Percentiles rank a stretch among this genome's conserved stretches.
Conservation (phyloP, 1,284 basidiomycete genomes). For the Ceraceosorus bombacis region DNA sequence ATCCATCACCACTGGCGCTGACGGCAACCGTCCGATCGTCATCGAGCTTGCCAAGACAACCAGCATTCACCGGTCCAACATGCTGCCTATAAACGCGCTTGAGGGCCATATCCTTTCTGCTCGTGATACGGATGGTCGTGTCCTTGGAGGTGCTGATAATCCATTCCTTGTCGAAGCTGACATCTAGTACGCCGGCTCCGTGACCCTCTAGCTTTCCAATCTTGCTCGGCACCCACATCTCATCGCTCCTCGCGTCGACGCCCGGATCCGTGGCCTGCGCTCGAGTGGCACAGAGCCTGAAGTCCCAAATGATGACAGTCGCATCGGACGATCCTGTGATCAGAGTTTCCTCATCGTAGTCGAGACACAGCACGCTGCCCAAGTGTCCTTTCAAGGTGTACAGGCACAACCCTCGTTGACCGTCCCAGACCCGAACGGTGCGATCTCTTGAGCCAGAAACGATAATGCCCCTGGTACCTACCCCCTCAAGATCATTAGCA, state of each 20-base stretch:
- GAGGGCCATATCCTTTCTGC: neutral
- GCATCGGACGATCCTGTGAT: conserved; percentile 33
- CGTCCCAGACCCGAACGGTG: conserved; percentile 36
- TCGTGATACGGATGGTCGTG: conserved; percentile 1
- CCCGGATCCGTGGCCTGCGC: neutral
- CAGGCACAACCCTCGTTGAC: conserved; percentile 20
- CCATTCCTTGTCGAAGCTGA: conserved; percentile 25
- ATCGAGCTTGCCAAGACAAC: conserved; percentile 18
- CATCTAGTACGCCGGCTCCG: conserved; percentile 25
- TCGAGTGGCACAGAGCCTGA: neutral
- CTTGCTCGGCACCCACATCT: neutral
- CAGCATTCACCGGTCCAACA: conserved; percentile 8
- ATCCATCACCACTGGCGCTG: conserved; percentile 30
- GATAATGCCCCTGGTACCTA: conserved; percentile 21
- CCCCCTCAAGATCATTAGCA: conserved; percentile 13
- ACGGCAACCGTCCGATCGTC: conserved; percentile 28
- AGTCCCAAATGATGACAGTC: conserved; percentile 31
- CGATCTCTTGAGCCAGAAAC: conserved; percentile 32
- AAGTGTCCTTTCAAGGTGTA: conserved; percentile 28
- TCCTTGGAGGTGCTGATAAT: conserved; percentile 16
- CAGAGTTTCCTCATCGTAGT: conserved; percentile 33
- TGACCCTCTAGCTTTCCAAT: conserved; percentile 21
- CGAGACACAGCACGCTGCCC: conserved; percentile 30
- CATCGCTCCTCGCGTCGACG: neutral
- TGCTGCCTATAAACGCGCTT: conserved; percentile 4